Base-by-base conservation (phyloP, 805 yeast genomes). In the Priceomyces carsonii region DNA sequence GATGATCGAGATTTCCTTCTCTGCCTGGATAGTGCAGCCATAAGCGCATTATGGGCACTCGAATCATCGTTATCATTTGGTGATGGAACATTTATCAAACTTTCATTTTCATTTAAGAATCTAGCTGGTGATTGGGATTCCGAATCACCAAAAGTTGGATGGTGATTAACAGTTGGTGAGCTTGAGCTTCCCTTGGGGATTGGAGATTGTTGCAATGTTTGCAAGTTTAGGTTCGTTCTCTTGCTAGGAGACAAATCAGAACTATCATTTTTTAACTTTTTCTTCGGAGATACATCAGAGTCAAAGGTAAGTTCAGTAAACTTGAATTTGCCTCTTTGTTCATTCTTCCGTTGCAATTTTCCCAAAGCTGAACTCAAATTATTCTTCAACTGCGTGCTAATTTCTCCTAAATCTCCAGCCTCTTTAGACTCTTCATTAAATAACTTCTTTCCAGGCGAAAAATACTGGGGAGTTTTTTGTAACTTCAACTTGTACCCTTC, bases 41-140 rank as follows among this genome's bases (percentile, higher is more conserved):
- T 46, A 26, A 68, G 55, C n/a, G 74, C 74, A 39, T 56, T 58
- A 36, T 68, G 74, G 3, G 74, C 74, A 45, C 71, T 65, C n/a
- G 62, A 51, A 40, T 67, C 71, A 36, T 61, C 69, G 32, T 64
- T 64, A 1, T 65, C 65, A 4, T 59, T 48, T 4, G 61, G 62
- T 3, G 35, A 55, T 30, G 66, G 66, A 10, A 56, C 36, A 30
- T 43, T 38, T 5, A 40, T 15, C 21, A 24, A 20, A 10, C 22
- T 28, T n/a, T 38, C 41, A 35, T 32, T 21, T 28, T 34, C 35
- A 29, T 27, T 36, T 12, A 44, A 42, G 8, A 45, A 38, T 20
- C 35, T 37, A 12, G 39, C 31, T 15, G 38, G 39, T 28, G 36
- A 26, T n/a, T 30, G 28, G 10, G 32, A 30, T 10, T 18, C 19